Evolutionary conservation across 2,329 filamentous ascomycete species (phyloP).

Genomic region (Colletotrichum sp.): DNA sequence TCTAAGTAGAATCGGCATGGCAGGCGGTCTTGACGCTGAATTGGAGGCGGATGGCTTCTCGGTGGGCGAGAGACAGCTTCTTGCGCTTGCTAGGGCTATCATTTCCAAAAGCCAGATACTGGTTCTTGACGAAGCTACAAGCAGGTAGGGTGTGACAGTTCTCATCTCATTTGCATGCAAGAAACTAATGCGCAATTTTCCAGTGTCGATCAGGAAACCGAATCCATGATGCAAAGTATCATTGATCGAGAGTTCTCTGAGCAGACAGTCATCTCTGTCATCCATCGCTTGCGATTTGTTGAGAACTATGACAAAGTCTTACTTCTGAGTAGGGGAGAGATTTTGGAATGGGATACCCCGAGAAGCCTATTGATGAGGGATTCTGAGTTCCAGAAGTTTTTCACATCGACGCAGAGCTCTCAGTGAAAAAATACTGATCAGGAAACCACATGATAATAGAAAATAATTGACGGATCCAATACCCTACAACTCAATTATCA

Average conservation of each 20-base stretch:
- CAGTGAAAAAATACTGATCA: neutral
- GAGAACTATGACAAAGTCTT: neutral
- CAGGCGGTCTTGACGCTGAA: constrained; percentile 41
- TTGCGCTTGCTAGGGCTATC: constrained; percentile 52
- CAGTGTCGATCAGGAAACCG: neutral
- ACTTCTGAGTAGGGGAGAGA: neutral
- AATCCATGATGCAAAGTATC: neutral
- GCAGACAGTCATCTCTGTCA: neutral
- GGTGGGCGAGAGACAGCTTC: constrained; percentile 51
- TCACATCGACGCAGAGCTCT: neutral
- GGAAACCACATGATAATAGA: neutral
- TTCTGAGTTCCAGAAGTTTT: neutral
- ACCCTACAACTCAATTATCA: neutral
- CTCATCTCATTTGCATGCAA: neutral
- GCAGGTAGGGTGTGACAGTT: neutral
- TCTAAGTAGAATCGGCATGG: constrained; percentile 40
- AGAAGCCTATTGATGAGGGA: neutral
- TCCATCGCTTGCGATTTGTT: neutral
- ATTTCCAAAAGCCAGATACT: constrained; percentile 30
- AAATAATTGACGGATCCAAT: neutral
- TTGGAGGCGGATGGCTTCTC: constrained; percentile 39
- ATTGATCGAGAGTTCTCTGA: neutral
- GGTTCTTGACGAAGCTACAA: constrained; percentile 1
- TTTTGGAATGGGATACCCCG: neutral
- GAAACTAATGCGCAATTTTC: neutral